Evolutionary conservation across 345 rosid species (phyloP).

Genomic region (Xanthoceras sorbifolium): DNA sequence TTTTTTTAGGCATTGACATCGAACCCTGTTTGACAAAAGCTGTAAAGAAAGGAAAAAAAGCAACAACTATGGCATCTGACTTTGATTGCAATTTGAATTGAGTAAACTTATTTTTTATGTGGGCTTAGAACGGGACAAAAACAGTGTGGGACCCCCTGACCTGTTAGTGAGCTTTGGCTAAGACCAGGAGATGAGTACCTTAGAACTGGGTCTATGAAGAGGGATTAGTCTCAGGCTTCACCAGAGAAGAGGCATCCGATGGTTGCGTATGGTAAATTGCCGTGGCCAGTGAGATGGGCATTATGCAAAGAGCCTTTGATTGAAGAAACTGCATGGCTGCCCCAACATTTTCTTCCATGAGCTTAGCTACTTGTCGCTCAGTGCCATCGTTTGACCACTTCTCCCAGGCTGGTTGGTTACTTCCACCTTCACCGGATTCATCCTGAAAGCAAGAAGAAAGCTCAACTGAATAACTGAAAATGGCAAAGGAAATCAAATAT

Average conservation of each 20-base stretch:
- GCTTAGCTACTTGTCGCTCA: conserved; percentile 89
- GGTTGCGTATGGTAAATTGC: conserved; percentile 90
- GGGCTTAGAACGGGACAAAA: conserved; percentile 27
- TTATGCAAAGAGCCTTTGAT: conserved; percentile 96
- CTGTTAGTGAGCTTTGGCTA: conserved; percentile 19
- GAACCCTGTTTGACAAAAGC: conserved; percentile 39
- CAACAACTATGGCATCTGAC: conserved; percentile 59
- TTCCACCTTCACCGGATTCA: conserved; percentile 79
- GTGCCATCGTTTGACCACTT: conserved; percentile 97
- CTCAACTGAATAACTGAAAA: conserved; percentile 14
- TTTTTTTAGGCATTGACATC: conserved; percentile 50
- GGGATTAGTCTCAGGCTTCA: conserved; percentile 80
- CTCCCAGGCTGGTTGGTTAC: conserved; percentile 93
- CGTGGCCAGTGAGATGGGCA: conserved; percentile 93
- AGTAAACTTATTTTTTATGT: conserved; percentile 27
- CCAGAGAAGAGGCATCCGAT: conserved; percentile 66
- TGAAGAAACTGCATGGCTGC: conserved; percentile 98
- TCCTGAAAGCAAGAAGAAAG: conserved; percentile 44
- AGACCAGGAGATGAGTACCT: conserved; percentile 44
- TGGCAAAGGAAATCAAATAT: conserved; percentile 4
- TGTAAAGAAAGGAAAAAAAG: conserved; percentile 35
- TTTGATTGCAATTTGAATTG: conserved; percentile 56
- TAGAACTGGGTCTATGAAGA: conserved; percentile 44
- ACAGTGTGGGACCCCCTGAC: conserved; percentile 27
- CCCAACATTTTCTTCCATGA: conserved; percentile 98